A percentile compares a stretch with the other conserved stretches of the same genome.
Evolutionary conservation across 208 protist species (phyloP).

Genomic region (Leishmania tarentolae): DNA sequence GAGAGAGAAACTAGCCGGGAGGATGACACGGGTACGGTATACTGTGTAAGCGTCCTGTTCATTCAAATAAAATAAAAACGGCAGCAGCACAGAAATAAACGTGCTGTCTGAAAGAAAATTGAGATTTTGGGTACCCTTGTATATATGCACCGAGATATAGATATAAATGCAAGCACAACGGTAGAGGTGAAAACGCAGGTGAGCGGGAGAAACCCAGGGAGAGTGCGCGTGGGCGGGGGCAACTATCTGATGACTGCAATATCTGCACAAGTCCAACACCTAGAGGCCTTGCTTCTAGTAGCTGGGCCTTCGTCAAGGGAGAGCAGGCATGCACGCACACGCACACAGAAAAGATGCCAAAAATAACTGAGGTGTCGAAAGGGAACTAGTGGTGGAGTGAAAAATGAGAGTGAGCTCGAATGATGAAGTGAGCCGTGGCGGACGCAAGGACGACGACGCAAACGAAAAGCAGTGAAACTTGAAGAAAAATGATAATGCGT

Average conservation of each 20-base stretch:
- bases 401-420: neutral
- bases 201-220: neutral
- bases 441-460: neutral
- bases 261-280: neutral
- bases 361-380: neutral
- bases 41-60: neutral
- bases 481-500: neutral
- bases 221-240: slow-evolving; percentile 11
- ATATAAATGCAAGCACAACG: neutral
- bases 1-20: neutral
- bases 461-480: neutral
- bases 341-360: neutral
- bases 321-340: neutral
- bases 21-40: neutral
- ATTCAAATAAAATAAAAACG: neutral
- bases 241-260: neutral
- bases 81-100: neutral
- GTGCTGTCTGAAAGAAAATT: neutral
- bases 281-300: neutral
- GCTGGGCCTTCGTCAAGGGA: neutral
- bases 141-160: neutral
- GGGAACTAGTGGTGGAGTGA: neutral
- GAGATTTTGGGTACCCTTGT: neutral
- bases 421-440: neutral
- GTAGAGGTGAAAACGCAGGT: neutral